Percentiles rank a stretch among this genome's conserved stretches.
phyloP scores from a whole-genome alignment of 2,329 filamentous ascomycete genomes.

The Domatiomyces globalis region DNA sequence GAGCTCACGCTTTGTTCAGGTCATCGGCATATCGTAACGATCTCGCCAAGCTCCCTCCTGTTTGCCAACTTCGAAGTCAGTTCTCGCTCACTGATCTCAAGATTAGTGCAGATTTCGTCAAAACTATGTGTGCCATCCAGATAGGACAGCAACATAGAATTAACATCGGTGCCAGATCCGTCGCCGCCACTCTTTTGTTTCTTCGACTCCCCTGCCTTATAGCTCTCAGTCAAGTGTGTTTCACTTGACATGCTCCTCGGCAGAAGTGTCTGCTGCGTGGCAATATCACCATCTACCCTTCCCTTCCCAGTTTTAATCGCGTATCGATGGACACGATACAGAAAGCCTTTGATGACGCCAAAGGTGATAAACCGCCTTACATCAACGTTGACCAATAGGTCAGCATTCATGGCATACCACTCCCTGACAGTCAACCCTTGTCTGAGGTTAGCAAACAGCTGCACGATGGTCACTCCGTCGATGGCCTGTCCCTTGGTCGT shows the following conservation, averaged over 20 bases:
- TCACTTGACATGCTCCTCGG: constrained; percentile 14
- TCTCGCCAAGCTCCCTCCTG: constrained; percentile 27
- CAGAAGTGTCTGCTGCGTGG: background rate
- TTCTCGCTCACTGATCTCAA: constrained; percentile 35
- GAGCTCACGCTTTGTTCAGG: background rate
- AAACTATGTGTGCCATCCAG: constrained; percentile 37
- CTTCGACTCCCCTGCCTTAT: constrained; percentile 1
- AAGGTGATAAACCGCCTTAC: constrained; percentile 88
- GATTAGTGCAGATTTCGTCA: constrained; percentile 37
- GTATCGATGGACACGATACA: constrained; percentile 89
- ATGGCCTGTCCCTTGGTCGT: constrained; percentile 24
- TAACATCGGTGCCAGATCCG: constrained; percentile 2
- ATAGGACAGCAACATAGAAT: constrained; percentile 24
- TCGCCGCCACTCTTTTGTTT: constrained; percentile 1
- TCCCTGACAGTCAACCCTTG: constrained; percentile 74
- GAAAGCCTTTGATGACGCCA: constrained; percentile 83
- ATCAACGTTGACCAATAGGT: constrained; percentile 63
- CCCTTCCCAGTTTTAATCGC: constrained; percentile 41
- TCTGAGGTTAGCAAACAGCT: constrained; percentile 71
- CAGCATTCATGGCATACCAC: constrained; percentile 66
- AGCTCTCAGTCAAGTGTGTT: constrained; percentile 8
- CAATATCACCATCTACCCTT: background rate
- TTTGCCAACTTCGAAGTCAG: constrained; percentile 30
- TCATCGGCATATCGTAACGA: constrained; percentile 34
- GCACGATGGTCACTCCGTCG: constrained; percentile 46